These are phyloP conservation scores for Paraphaeosphaeria minitans DNA, from an alignment of 2,329 filamentous ascomycete species.

Conservation along the genomic window DNA sequence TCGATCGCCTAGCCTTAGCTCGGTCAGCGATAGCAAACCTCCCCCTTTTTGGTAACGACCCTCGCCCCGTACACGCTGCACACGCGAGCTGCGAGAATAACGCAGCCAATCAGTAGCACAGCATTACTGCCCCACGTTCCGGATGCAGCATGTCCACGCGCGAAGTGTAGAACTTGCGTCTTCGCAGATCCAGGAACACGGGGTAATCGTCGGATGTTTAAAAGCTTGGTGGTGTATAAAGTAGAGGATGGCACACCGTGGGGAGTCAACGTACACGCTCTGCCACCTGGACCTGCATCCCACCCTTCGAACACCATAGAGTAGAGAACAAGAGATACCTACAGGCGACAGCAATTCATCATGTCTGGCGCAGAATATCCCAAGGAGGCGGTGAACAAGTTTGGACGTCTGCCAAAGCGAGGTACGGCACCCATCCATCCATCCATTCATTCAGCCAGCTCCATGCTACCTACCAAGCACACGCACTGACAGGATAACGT, in stretches of 20 bases:
- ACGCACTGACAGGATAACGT: too few species aligned
- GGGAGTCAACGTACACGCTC: too few species aligned
- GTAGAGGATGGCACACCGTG: not conserved
- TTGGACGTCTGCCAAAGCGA: constrained; percentile 35
- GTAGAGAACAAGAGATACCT: too few species aligned
- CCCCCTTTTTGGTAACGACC: not conserved
- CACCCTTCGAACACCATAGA: not conserved
- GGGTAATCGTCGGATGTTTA: too few species aligned
- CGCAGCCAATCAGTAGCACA: constrained; percentile 2
- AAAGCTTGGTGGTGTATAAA: too few species aligned
- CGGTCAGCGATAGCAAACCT: too few species aligned
- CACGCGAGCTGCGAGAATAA: not conserved
- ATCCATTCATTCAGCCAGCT: too few species aligned
- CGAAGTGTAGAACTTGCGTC: too few species aligned
- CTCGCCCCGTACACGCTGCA: constrained; percentile 1
- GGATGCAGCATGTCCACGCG: not conserved
- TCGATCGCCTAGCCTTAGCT: too few species aligned
- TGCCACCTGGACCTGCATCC: not conserved
- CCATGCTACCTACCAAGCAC: too few species aligned
- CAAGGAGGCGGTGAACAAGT: constrained; percentile 34
- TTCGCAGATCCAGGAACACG: too few species aligned
- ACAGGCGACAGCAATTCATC: not conserved
- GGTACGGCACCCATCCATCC: constrained; percentile 12
- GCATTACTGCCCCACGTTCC: constrained; percentile 11
- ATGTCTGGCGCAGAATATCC: constrained; percentile 20